phyloP scores from a whole-genome alignment of 139 green algal species.

The Coccomyxa sp. region DNA sequence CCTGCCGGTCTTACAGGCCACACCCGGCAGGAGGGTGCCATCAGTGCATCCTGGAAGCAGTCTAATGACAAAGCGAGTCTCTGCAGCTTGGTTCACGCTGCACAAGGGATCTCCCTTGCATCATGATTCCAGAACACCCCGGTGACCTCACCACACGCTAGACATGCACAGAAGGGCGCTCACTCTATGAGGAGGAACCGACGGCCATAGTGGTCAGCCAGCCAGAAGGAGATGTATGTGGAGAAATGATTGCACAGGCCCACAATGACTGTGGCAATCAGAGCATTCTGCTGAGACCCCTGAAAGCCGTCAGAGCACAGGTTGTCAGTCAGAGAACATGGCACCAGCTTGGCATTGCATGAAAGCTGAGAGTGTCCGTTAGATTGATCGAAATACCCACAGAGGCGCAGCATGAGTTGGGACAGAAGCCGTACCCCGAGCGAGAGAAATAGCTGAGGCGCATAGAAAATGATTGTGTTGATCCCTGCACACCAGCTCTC shows the following conservation, averaged over 20 bases:
- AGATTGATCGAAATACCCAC: not conserved
- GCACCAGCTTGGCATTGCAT: not conserved
- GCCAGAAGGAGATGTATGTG: conserved; percentile 14
- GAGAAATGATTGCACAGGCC: conserved; percentile 20
- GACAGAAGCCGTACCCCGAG: conserved; percentile 16
- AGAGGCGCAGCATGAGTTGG: too few relatives aligned
- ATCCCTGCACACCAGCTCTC: conserved; percentile 29
- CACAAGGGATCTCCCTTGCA: not conserved
- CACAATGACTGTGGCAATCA: conserved; percentile 11
- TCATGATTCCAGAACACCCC: not conserved
- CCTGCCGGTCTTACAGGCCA: too few relatives aligned
- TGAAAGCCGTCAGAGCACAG: not conserved
- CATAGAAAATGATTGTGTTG: conserved; percentile 62
- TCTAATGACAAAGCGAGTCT: too few relatives aligned
- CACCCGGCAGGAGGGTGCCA: too few relatives aligned
- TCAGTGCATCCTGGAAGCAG: too few relatives aligned
- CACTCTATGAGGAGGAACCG: not conserved
- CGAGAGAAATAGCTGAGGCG: conserved; percentile 17
- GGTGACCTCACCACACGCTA: not conserved
- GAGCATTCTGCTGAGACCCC: conserved; percentile 4
- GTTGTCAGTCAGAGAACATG: not conserved
- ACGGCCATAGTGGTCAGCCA: conserved; percentile 10
- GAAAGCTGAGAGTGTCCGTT: not conserved
- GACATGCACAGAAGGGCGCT: not conserved
- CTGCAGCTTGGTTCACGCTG: too few relatives aligned